Conservation (phyloP, 805 yeast genomes). For the Barnettozyma sucrosica region DNA sequence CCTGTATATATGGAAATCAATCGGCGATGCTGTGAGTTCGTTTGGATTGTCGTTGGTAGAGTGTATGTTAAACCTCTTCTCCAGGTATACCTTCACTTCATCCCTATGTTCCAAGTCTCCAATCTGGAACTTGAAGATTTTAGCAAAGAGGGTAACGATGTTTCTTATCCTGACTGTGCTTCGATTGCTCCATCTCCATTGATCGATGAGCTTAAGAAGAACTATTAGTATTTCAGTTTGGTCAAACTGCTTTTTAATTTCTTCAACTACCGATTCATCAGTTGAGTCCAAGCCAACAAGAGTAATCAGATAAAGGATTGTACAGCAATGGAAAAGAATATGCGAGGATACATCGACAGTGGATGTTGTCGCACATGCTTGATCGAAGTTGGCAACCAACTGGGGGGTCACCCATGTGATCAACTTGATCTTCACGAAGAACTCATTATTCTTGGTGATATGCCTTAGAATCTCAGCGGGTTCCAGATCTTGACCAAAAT, state of each 20-base stretch:
- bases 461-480: slow-evolving; percentile 6
- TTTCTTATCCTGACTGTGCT: slow-evolving; percentile 47
- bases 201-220: slow-evolving; percentile 48
- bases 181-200: slow-evolving; percentile 57
- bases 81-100: slow-evolving; percentile 42
- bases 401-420: slow-evolving; percentile 7
- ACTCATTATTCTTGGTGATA: slow-evolving; percentile 9
- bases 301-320: slow-evolving; percentile 12
- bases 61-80: slow-evolving; percentile 33
- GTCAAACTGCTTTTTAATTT: slow-evolving; percentile 16
- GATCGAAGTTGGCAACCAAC: slow-evolving; percentile 9
- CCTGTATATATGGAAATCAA: slow-evolving; percentile 78
- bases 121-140: slow-evolving; percentile 50
- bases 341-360: slow-evolving; percentile 11
- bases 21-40: slow-evolving; percentile 57
- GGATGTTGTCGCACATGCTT: slow-evolving; percentile 1
- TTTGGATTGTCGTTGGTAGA: slow-evolving; percentile 24
- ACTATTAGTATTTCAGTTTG: slow-evolving; percentile 36
- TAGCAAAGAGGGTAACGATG: slow-evolving; percentile 47
- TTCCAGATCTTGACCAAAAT: slow-evolving; percentile 9
- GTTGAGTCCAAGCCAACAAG: slow-evolving; percentile 10
- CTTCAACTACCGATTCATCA: slow-evolving; percentile 1
- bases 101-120: slow-evolving; percentile 45
- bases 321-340: slow-evolving; percentile 12
- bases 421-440: slow-evolving; percentile 5